A percentile compares a stretch with the other conserved stretches of the same genome.
These are phyloP conservation scores for Murraya paniculata DNA, from an alignment of 345 rosid species.

Conservation along the genomic window DNA sequence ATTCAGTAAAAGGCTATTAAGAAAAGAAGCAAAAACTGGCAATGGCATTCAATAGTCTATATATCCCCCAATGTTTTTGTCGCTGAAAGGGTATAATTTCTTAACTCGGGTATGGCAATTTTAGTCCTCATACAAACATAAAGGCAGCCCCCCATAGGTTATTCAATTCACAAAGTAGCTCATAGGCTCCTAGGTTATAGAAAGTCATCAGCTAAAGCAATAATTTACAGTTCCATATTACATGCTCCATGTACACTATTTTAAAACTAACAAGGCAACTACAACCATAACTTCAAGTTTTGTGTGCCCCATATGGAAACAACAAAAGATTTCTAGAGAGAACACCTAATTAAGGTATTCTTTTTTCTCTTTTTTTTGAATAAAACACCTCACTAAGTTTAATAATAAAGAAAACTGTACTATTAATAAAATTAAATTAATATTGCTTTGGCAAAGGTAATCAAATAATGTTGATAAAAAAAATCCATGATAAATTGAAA, in stretches of 20 bases:
- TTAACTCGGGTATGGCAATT: neutral
- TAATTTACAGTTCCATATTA: neutral
- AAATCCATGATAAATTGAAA: neutral
- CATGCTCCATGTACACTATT: neutral
- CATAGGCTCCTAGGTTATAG: neutral
- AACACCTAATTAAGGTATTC: neutral
- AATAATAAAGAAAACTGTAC: neutral
- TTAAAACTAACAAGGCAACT: neutral
- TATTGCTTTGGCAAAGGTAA: neutral
- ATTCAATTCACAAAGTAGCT: neutral
- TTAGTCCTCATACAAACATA: neutral
- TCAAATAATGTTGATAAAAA: neutral
- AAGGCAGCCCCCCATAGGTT: neutral
- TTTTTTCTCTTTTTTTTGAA: too few species aligned
- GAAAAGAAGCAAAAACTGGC: neutral
- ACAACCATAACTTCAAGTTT: neutral
- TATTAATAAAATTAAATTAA: neutral
- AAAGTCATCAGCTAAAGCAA: neutral
- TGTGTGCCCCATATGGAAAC: neutral
- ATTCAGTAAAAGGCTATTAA: neutral
- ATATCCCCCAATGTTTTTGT: neutral
- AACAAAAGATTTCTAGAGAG: neutral
- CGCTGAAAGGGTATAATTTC: neutral
- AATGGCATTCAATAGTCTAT: neutral
- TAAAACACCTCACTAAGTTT: neutral